phyloP scores from a whole-genome alignment of 352 stramenopile genomes.

The Elongisporangium prolatum region DNA sequence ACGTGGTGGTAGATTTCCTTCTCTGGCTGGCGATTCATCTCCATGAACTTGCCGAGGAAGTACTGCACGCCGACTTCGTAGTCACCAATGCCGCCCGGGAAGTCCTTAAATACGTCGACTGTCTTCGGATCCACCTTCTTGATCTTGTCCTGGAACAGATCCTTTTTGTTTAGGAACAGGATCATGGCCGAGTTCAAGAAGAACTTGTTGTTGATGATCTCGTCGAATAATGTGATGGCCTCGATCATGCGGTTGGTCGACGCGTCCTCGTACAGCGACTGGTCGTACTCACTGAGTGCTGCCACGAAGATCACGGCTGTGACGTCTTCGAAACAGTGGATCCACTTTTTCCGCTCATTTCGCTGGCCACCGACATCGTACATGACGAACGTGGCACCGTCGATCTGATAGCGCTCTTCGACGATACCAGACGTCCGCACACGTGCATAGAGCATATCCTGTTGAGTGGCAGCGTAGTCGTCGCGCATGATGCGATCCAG shows the following conservation, averaged over 20 bases:
- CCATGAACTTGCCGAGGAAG: slow-evolving; percentile 93
- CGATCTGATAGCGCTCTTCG: slow-evolving; percentile 94
- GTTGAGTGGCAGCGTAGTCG: slow-evolving; percentile 91
- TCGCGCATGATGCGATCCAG: slow-evolving; percentile 92
- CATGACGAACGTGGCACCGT: slow-evolving; percentile 95
- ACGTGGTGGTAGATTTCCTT: slow-evolving; percentile 95
- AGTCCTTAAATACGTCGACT: slow-evolving; percentile 90
- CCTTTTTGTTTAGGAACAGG: slow-evolving; percentile 97
- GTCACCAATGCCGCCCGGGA: slow-evolving; percentile 72
- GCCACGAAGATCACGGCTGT: slow-evolving; percentile 97
- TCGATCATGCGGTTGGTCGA: slow-evolving; percentile 95
- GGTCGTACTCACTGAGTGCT: slow-evolving; percentile 93
- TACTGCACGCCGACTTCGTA: slow-evolving; percentile 88
- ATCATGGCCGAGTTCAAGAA: slow-evolving; percentile 94
- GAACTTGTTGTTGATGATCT: slow-evolving; percentile 94
- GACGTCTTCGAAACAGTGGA: slow-evolving; percentile 96
- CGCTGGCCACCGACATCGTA: slow-evolving; percentile 96
- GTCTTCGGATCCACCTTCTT: slow-evolving; percentile 91
- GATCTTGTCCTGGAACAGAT: slow-evolving; percentile 97
- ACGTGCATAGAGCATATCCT: slow-evolving; percentile 95
- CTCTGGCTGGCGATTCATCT: slow-evolving; percentile 90
- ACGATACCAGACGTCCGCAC: slow-evolving; percentile 95
- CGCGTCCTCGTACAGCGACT: slow-evolving; percentile 93
- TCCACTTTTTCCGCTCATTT: slow-evolving; percentile 97
- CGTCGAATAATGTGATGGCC: slow-evolving; percentile 92